Conservation (phyloP, 2,329 filamentous ascomycete species). For the Fusarium vanettenii region DNA sequence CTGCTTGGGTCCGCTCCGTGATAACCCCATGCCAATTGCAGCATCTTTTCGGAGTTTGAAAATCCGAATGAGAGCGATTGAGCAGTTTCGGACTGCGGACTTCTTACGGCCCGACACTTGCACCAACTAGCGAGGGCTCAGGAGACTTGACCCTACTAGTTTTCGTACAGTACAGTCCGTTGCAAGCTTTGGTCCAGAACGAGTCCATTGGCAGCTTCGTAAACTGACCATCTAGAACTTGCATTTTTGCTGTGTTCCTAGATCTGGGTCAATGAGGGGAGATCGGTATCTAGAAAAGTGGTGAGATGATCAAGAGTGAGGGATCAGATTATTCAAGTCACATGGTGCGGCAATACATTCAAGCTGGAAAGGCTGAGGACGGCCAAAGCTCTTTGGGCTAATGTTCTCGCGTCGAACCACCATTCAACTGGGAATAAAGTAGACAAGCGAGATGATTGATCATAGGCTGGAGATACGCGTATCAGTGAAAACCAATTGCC, state of each 20-base stretch:
- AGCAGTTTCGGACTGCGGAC: conserved; percentile 13
- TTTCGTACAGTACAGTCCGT: neutral
- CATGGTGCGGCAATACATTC: conserved; percentile 1
- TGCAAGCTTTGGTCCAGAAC: neutral
- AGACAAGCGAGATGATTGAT: neutral
- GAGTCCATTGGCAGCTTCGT: conserved; percentile 14
- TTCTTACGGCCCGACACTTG: neutral
- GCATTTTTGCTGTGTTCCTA: conserved; percentile 11
- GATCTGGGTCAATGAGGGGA: conserved; percentile 22
- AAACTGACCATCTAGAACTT: neutral
- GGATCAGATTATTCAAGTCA: conserved; percentile 12
- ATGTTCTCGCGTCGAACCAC: neutral
- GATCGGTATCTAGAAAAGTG: conserved; percentile 15
- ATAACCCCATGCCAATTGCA: conserved; percentile 8
- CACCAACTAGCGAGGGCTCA: neutral
- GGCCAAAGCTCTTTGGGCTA: neutral
- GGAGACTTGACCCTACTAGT: neutral
- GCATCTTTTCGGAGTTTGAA: conserved; percentile 6
- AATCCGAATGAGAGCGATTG: neutral
- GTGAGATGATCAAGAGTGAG: conserved; percentile 30
- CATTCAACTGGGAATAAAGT: neutral
- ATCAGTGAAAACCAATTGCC: neutral
- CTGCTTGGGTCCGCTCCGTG: conserved; percentile 26
- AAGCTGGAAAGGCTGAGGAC: neutral
- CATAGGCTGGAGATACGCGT: neutral